Evolutionary conservation across 108 stramenopile genomes (phyloP).

Genomic region (Schizochytrium sp.): DNA sequence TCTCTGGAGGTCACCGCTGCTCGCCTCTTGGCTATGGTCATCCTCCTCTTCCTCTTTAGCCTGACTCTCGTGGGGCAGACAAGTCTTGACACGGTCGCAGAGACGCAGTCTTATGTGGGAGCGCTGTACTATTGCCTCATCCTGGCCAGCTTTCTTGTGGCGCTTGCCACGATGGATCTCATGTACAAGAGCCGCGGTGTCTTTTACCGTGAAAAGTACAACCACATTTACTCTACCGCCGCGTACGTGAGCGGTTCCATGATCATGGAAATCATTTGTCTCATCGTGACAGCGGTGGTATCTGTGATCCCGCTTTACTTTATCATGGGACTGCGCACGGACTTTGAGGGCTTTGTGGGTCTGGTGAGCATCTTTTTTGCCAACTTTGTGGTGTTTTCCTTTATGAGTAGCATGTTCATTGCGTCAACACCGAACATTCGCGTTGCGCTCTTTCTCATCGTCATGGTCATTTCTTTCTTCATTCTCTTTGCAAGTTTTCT

Average conservation of each 20-base stretch:
- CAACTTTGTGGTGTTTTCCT: not conserved
- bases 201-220: slow-evolving; percentile 47
- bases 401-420: not conserved
- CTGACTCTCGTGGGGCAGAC: not conserved
- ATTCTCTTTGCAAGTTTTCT: slow-evolving; percentile 14
- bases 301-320: not conserved
- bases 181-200: slow-evolving; percentile 40
- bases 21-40: not conserved
- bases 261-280: not conserved
- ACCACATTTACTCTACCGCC: slow-evolving; percentile 30
- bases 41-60: not conserved
- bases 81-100: not conserved
- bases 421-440: not conserved
- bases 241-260: not conserved
- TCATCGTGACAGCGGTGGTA: not conserved
- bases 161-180: slow-evolving; percentile 37
- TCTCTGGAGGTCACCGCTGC: not conserved
- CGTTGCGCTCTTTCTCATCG: not conserved
- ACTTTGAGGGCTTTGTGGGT: not conserved
- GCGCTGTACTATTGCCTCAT: not conserved
- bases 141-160: slow-evolving; percentile 35
- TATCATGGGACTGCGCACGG: not conserved
- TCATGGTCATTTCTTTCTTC: not conserved
- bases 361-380: not conserved
- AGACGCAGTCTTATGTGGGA: not conserved